Percentiles rank a stretch among this genome's conserved stretches.
Conservation (phyloP, 2,329 filamentous ascomycete species). For the Colletotrichum euphorbiae region DNA sequence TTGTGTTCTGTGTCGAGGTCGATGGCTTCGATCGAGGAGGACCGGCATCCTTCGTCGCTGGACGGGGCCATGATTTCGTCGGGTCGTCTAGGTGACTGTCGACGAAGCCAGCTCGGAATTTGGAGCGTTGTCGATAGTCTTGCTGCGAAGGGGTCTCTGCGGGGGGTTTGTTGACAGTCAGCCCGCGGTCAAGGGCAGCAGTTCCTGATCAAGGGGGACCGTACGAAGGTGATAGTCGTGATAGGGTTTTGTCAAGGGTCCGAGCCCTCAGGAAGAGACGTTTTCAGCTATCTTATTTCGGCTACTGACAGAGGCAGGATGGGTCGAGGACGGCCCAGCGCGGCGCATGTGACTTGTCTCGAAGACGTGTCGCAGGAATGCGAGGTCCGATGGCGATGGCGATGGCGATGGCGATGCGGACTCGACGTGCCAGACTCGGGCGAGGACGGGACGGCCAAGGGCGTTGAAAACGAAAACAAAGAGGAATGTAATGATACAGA, state of each 20-base stretch:
- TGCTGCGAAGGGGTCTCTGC: no score
- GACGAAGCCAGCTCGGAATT: neutral
- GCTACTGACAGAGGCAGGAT: no score
- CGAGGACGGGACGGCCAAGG: neutral
- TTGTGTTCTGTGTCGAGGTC: conserved; percentile 32
- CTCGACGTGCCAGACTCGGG: neutral
- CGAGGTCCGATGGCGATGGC: conserved; percentile 4
- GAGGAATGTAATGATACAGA: neutral
- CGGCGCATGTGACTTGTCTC: conserved; percentile 14
- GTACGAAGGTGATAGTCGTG: neutral
- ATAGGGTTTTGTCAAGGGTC: neutral
- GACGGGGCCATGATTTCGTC: conserved; percentile 10
- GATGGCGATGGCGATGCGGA: conserved; percentile 3
- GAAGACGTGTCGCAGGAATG: conserved; percentile 4
- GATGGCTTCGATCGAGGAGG: conserved; percentile 24
- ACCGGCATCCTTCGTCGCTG: conserved; percentile 2
- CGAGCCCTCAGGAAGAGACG: neutral
- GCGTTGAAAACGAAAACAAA: neutral
- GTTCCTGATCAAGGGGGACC: no score
- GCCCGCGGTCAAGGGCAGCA: no score
- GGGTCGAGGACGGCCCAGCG: neutral
- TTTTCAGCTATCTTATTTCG: neutral
- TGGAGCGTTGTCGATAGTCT: neutral
- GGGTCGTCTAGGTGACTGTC: neutral
- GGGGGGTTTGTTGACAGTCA: no score